Evolutionary conservation across 2,329 filamentous ascomycete genomes (phyloP).

Genomic region (Ciborinia camelliae): DNA sequence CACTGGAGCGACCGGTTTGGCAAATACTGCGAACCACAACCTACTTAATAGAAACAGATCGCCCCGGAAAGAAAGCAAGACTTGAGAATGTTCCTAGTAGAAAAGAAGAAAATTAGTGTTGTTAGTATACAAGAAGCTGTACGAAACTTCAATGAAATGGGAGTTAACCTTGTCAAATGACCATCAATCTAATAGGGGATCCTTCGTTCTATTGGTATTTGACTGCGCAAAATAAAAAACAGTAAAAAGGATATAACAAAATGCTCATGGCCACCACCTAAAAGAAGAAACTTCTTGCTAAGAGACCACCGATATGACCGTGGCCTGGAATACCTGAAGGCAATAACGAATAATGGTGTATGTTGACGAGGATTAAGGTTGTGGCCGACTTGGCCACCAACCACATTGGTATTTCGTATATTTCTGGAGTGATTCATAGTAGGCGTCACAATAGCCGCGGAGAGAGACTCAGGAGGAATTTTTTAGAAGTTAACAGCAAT

Average conservation of each 20-base stretch:
- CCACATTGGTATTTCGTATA: not conserved
- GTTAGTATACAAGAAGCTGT: not conserved
- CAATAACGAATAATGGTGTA: conserved; percentile 1
- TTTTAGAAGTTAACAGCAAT: not conserved
- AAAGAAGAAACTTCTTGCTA: not conserved
- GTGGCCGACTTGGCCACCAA: not conserved
- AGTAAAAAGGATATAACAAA: not conserved
- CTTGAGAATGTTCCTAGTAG: not conserved
- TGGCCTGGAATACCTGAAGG: not conserved
- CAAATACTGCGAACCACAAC: not conserved
- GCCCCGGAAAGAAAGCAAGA: not conserved
- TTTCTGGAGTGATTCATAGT: not conserved
- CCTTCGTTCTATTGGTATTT: not conserved
- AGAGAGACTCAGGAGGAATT: not conserved
- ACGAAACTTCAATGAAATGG: not conserved
- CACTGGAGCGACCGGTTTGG: not conserved
- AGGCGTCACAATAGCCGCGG: not conserved
- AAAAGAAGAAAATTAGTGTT: not conserved
- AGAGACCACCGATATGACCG: not conserved
- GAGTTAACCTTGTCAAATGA: not conserved
- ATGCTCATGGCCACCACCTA: not conserved
- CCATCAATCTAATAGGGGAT: not conserved
- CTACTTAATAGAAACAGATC: not conserved
- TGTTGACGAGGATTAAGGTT: not conserved
- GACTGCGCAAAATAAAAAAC: not conserved